A percentile compares a stretch with the other conserved stretches of the same genome.
phyloP scores from a whole-genome alignment of 257 asterid genomes.

The Voacanga thouarsii region DNA sequence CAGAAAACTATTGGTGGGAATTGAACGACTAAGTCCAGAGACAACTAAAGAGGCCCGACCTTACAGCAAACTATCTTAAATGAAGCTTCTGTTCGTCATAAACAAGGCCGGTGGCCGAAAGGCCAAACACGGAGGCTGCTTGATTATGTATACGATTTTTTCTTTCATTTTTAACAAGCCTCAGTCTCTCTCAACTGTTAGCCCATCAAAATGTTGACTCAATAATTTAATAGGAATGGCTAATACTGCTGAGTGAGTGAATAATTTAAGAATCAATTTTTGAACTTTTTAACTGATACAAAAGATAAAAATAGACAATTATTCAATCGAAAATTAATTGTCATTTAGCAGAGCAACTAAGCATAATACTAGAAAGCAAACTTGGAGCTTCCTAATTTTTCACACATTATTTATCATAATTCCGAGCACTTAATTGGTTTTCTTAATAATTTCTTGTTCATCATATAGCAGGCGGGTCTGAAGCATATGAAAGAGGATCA shows the following conservation, averaged over 20 bases:
- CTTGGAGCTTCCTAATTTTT: not conserved
- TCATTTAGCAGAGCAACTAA: too few species aligned
- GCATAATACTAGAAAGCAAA: not conserved
- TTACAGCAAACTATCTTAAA: not conserved
- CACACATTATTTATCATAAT: not conserved
- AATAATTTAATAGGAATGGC: too few species aligned
- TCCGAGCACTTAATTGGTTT: not conserved
- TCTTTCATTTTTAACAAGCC: too few species aligned
- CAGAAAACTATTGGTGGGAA: not conserved
- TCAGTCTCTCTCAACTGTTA: too few species aligned
- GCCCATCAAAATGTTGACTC: too few species aligned
- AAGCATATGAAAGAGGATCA: not conserved
- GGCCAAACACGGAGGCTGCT: not conserved
- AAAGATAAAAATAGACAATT: too few species aligned
- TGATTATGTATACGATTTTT: not conserved
- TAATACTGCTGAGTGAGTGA: too few species aligned
- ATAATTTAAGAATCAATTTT: too few species aligned
- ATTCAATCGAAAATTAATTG: too few species aligned
- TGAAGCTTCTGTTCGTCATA: not conserved
- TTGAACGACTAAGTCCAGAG: not conserved
- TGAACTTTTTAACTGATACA: too few species aligned
- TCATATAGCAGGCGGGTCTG: not conserved
- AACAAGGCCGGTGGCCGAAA: not conserved
- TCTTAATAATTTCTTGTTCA: not conserved
- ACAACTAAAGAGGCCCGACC: not conserved